These are phyloP conservation scores for Botryotinia convoluta DNA, from an alignment of 2,329 filamentous ascomycete species.

Conservation along the genomic window DNA sequence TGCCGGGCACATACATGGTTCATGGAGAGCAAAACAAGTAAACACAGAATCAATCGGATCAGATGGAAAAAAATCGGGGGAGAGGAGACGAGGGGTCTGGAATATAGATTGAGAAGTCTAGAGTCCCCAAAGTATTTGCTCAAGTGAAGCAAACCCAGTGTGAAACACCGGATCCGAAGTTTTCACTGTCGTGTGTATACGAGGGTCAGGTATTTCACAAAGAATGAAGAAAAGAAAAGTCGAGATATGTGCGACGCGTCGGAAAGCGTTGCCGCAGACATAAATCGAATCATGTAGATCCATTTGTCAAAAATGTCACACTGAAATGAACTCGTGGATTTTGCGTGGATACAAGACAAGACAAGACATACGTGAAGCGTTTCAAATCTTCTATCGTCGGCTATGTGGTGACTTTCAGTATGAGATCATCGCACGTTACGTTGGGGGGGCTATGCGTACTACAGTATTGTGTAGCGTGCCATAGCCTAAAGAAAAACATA, in stretches of 20 bases:
- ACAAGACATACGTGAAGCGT: neutral
- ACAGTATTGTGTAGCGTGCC: neutral
- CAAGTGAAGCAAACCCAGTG: neutral
- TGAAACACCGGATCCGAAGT: no score
- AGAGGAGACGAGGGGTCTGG: neutral
- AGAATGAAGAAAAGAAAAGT: neutral
- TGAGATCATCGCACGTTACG: neutral
- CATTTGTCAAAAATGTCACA: neutral
- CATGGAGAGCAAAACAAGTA: neutral
- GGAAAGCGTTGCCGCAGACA: neutral
- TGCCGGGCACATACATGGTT: neutral
- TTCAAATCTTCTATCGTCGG: neutral
- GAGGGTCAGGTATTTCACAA: neutral
- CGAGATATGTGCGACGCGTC: neutral
- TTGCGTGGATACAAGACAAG: neutral
- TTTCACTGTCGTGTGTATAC: neutral
- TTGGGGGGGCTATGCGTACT: neutral
- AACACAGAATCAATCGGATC: neutral
- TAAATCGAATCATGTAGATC: neutral
- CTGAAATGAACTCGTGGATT: slow-evolving; percentile 2
- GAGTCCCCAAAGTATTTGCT: neutral
- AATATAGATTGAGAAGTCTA: neutral
- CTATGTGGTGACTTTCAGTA: neutral
- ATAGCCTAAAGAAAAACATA: neutral
- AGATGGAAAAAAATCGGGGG: neutral